A percentile compares a stretch with the other conserved stretches of the same genome.
Evolutionary conservation across 306 rosid genomes (phyloP).

Genomic region (Herpetospermum pedunculosum): DNA sequence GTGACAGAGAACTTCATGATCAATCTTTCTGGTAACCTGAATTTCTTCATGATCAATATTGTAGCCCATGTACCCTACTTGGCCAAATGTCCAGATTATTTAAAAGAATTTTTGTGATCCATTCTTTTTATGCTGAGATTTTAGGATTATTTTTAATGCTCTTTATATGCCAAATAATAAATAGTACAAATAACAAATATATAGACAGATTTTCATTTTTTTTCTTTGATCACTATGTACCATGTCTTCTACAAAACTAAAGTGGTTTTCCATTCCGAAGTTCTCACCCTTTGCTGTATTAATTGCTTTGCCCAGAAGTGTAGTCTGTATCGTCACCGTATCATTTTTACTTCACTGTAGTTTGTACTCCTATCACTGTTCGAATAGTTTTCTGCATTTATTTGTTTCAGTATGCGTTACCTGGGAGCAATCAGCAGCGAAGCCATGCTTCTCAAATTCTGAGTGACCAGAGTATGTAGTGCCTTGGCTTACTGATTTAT

Average conservation of each 20-base stretch:
- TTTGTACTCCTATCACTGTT: neutral
- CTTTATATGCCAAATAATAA: neutral
- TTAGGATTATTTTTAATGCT: neutral
- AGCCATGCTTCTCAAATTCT: constrained; percentile 69
- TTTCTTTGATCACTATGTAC: neutral
- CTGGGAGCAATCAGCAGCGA: constrained; percentile 81
- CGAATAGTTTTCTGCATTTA: neutral
- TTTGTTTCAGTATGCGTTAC: constrained; percentile 39
- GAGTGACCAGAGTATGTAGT: constrained; percentile 71
- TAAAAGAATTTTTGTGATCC: neutral
- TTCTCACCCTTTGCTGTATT: neutral
- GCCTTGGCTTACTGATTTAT: neutral
- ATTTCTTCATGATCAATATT: neutral
- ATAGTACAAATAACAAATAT: neutral
- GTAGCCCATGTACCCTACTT: neutral
- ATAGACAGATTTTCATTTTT: neutral
- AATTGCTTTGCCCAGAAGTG: neutral
- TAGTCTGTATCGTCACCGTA: neutral
- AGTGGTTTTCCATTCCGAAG: neutral
- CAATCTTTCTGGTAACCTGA: neutral
- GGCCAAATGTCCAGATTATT: neutral
- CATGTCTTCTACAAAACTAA: neutral
- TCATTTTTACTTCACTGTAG: neutral
- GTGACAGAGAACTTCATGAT: neutral
- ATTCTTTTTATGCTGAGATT: neutral